Base-by-base conservation (phyloP, 2,329 filamentous ascomycete species). In the Trichoderma citrinoviride region DNA sequence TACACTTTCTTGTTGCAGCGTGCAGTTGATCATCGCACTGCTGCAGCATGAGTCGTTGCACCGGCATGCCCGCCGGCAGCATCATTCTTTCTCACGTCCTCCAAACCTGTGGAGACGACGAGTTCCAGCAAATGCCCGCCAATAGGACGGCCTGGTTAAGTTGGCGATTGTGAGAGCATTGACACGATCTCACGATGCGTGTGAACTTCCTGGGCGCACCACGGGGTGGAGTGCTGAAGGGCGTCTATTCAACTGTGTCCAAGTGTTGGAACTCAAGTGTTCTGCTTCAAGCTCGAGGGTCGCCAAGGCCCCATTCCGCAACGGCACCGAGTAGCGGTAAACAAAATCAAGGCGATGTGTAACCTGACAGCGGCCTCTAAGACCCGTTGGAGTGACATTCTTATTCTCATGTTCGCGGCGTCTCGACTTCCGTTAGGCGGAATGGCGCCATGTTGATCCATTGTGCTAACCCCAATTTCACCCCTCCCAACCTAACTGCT, bases 31-130 rank as follows among this genome's bases (percentile, higher is more conserved):
- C 21, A 29, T 43, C 15, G 33, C 17, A 43, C 55, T 33, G 27
- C 47, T 33, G 23, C 25, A 53, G 8, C 58, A 61, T 53, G 58
- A 53, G 47, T 61, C 58, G 58, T 53, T 53, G 37, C 46, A 52
- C 10, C 33, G 19, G 21, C 41, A 47, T 61, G 58, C 47, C 47
- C 58, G 40, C 33, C 52, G 37, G 37, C 40, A 19, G 14, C 46
- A 43, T 52, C 29, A 23, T 23, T 29, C 43, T 25, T 37, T 43
- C 57, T 44, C 47, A 44, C 52, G 43, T 47, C 44, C 17, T 61
- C 44, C 33, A 7, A 7, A 33, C 23, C 10, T 29, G 58, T 61
- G 58, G 58, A 53, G 47, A 47, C 19, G 5, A 27, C 7, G n/a
- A 43, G 14, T 47, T 25, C 8, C 8, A 25, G 25, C 47, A 41